phyloP scores from a whole-genome alignment of 768 basidiomycete species.

The Suillus weaverae region DNA sequence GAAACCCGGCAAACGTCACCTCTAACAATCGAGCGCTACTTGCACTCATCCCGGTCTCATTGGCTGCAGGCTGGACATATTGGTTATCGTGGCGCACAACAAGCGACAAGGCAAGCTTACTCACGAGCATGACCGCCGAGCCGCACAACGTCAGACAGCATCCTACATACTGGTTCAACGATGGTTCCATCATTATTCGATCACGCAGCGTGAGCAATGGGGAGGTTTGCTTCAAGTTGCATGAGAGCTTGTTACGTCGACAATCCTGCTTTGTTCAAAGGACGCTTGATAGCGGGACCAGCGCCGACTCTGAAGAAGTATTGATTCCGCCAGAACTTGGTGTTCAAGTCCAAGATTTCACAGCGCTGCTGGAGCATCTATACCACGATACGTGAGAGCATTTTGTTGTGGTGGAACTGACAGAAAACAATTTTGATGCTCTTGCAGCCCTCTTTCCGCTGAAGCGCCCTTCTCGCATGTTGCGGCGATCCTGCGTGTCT shows the following conservation, averaged over 20 bases:
- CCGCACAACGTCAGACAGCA: conserved; percentile 31
- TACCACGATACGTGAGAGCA: conserved; percentile 67
- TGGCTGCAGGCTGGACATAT: conserved; percentile 12
- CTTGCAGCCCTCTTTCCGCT: conserved; percentile 45
- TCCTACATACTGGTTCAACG: conserved; percentile 63
- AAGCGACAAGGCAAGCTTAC: background rate
- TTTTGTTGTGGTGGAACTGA: background rate
- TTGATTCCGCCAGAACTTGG: conserved; percentile 39
- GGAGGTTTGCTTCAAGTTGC: conserved; percentile 53
- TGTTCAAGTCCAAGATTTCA: conserved; percentile 49
- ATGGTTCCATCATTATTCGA: conserved; percentile 58
- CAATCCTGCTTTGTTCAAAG: conserved; percentile 41
- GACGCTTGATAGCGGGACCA: conserved; percentile 9
- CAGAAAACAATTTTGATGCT: background rate
- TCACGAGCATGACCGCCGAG: background rate
- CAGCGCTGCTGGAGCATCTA: conserved; percentile 57
- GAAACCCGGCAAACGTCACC: conserved; percentile 3
- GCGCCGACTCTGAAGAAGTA: conserved; percentile 10
- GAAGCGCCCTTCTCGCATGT: conserved; percentile 47
- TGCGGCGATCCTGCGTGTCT: conserved; percentile 56
- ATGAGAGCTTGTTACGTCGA: conserved; percentile 49
- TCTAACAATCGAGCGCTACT: conserved; percentile 10
- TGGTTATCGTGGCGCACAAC: conserved; percentile 7
- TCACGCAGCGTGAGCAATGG: conserved; percentile 29
- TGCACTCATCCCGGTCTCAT: conserved; percentile 11